These are phyloP conservation scores for Cladophialophora carrionii DNA, from an alignment of 2,329 filamentous ascomycete species.

Conservation along the genomic window DNA sequence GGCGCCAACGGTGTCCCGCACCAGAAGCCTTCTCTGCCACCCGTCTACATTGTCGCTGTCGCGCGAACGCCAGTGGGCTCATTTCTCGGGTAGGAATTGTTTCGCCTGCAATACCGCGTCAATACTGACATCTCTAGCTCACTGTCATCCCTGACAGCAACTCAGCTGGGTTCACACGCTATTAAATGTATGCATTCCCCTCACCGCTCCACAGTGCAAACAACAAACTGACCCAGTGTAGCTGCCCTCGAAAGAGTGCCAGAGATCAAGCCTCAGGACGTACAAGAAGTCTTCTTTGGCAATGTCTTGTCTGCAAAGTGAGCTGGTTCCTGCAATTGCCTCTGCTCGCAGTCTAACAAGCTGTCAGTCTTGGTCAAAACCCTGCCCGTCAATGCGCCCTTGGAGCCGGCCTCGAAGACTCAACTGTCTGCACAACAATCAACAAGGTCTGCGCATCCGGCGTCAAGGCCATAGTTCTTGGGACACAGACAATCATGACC, in stretches of 20 bases:
- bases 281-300: conserved; percentile 96
- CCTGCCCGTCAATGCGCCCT: conserved; percentile 93
- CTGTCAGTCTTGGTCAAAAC: conserved; percentile 82
- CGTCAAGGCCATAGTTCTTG: conserved; percentile 91
- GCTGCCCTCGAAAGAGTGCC: conserved; percentile 83
- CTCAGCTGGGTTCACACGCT: conserved; percentile 83
- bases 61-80: conserved; percentile 89
- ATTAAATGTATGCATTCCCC: conserved; percentile 74
- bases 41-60: conserved; percentile 94
- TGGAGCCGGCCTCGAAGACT: conserved; percentile 78
- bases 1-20: conserved; percentile 35
- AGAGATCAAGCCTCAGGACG: conserved; percentile 81
- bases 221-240: conserved; percentile 39
- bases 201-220: conserved; percentile 14
- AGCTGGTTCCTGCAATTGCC: conserved; percentile 16
- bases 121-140: conserved; percentile 61
- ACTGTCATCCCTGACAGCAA: conserved; percentile 81
- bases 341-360: not conserved
- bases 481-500: conserved; percentile 95
- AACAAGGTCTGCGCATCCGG: conserved; percentile 99
- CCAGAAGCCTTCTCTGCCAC: conserved; percentile 61
- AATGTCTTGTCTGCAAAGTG: conserved; percentile 98
- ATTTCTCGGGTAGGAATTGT: conserved; percentile 76
- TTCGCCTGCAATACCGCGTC: not conserved
- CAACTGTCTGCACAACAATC: conserved; percentile 83